Percentiles rank a stretch among this genome's conserved stretches.
Evolutionary conservation across 2,329 filamentous ascomycete species (phyloP).

Genomic region (Teratosphaeria destructans): DNA sequence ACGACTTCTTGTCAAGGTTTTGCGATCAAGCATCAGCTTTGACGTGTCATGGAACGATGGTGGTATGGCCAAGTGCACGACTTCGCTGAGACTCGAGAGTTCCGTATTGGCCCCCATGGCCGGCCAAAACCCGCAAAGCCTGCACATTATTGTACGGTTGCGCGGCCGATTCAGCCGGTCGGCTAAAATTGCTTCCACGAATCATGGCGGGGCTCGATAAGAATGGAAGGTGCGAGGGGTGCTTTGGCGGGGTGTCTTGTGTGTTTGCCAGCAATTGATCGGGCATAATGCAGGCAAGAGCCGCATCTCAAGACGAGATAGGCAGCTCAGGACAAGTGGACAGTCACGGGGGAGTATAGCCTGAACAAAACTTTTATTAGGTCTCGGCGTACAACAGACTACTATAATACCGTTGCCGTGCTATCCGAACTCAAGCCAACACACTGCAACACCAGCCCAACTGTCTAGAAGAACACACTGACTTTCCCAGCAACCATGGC

Average conservation of each 20-base stretch:
- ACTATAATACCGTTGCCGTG: not conserved
- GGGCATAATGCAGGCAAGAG: not conserved
- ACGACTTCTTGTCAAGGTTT: too few relatives aligned
- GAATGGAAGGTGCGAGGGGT: not conserved
- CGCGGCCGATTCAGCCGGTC: not conserved
- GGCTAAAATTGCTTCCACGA: not conserved
- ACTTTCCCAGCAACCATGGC: slow-evolving; percentile 1
- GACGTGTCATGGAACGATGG: too few relatives aligned
- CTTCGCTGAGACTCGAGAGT: too few relatives aligned
- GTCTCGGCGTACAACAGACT: not conserved
- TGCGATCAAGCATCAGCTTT: too few relatives aligned
- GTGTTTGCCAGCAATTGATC: not conserved
- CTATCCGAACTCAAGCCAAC: not conserved
- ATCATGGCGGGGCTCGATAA: not conserved
- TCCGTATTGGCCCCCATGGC: too few relatives aligned
- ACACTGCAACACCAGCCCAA: not conserved
- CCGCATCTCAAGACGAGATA: not conserved
- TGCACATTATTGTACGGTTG: too few relatives aligned
- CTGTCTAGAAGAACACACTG: too few relatives aligned
- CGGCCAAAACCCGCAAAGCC: too few relatives aligned
- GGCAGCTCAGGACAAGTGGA: not conserved
- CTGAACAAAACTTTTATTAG: not conserved
- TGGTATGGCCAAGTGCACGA: too few relatives aligned
- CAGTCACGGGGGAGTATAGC: not conserved
- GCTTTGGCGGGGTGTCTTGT: not conserved